Conservation (phyloP, 495 filamentous ascomycete species). For the Choiromyces venosus region DNA sequence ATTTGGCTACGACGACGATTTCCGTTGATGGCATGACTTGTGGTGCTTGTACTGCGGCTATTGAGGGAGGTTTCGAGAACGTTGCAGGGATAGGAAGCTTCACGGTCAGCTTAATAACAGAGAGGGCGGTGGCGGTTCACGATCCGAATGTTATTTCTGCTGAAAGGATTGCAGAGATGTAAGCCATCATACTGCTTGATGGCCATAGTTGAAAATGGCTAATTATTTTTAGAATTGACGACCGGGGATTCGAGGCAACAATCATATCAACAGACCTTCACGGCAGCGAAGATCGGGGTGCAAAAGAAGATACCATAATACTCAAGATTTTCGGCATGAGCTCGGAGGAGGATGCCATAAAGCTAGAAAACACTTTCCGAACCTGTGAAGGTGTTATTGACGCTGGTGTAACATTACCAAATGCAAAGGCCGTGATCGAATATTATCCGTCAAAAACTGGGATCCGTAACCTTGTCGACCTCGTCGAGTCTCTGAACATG, state of each 20-base stretch:
- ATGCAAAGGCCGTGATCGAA: conserved; percentile 61
- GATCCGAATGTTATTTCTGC: conserved; percentile 63
- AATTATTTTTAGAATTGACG: conserved; percentile 61
- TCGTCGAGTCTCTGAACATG: conserved; percentile 70
- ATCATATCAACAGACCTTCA: conserved; percentile 59
- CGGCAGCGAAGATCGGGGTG: conserved; percentile 47
- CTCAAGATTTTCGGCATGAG: conserved; percentile 79
- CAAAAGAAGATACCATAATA: conserved; percentile 51
- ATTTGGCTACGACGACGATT: conserved; percentile 65
- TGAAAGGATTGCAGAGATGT: conserved; percentile 62
- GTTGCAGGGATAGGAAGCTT: conserved; percentile 75
- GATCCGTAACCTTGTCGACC: conserved; percentile 73
- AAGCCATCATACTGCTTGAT: conserved; percentile 38
- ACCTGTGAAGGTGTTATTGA: conserved; percentile 64
- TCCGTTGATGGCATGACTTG: conserved; percentile 94
- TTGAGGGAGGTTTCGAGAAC: conserved; percentile 75
- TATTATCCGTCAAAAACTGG: conserved; percentile 67
- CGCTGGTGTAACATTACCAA: conserved; percentile 63
- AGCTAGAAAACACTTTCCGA: conserved; percentile 63
- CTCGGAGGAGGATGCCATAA: conserved; percentile 61
- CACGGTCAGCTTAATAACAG: conserved; percentile 87
- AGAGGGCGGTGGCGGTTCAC: conserved; percentile 84
- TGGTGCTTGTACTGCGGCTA: conserved; percentile 86
- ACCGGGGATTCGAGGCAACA: conserved; percentile 84
- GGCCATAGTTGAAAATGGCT: conserved; percentile 52